phyloP scores from a whole-genome alignment of 768 basidiomycete genomes.

The Collybia mongolica region DNA sequence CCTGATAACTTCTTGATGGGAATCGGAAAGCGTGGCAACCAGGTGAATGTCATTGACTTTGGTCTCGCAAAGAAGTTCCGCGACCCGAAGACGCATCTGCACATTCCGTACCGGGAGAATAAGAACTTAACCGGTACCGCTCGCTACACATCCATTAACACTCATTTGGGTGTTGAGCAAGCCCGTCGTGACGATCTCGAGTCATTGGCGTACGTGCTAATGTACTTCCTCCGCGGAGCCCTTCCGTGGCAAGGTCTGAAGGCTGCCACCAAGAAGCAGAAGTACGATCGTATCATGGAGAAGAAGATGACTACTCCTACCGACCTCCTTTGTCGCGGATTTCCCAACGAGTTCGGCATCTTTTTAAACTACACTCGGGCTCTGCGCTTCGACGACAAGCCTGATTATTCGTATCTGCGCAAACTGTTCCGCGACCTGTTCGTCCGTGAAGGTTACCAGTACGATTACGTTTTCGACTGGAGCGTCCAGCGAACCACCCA shows the following conservation, averaged over 20 bases:
- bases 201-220: constrained; percentile 97
- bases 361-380: constrained; percentile 99
- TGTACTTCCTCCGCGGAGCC: constrained; percentile 99
- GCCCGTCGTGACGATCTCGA: constrained; percentile 97
- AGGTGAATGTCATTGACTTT: constrained; percentile 98
- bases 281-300: constrained; percentile 99
- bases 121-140: constrained; percentile 99
- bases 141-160: constrained; percentile 99
- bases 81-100: constrained; percentile 98
- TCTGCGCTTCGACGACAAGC: constrained; percentile 99
- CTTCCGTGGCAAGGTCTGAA: constrained; percentile 99
- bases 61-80: constrained; percentile 99
- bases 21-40: constrained; percentile 98
- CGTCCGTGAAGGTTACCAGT: constrained; percentile 96
- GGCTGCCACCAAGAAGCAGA: constrained; percentile 99
- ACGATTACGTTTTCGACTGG: constrained; percentile 99
- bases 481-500: constrained; percentile 78
- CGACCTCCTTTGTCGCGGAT: constrained; percentile 96
- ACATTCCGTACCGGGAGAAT: constrained; percentile 99
- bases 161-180: constrained; percentile 97
- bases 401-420: constrained; percentile 98
- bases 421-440: constrained; percentile 99
- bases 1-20: constrained; percentile 99
- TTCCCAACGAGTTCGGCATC: constrained; percentile 99
- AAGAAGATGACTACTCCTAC: constrained; percentile 99